Evolutionary conservation across 73 alveolate species (phyloP).

Genomic region (Paramecium tetraurelia): DNA sequence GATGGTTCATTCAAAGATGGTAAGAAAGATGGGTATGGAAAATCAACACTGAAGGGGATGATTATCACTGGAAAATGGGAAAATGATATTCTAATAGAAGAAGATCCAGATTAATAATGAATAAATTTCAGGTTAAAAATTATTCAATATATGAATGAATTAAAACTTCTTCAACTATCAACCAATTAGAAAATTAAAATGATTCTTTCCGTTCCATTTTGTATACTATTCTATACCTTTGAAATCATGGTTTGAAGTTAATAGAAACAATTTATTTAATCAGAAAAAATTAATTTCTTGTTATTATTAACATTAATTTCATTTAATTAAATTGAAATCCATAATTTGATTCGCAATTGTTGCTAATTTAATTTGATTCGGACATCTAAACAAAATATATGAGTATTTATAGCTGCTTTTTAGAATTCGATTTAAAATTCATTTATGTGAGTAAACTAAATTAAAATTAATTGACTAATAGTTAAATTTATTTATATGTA

Average conservation of each 20-base stretch:
- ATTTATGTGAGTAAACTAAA: not conserved
- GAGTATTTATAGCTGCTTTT: not conserved
- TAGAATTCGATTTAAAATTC: not conserved
- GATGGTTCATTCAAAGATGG: not conserved
- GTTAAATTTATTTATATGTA: not conserved
- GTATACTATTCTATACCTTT: no score
- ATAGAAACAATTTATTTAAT: not conserved
- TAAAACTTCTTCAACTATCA: not conserved
- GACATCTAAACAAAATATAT: not conserved
- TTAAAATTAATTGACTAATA: not conserved
- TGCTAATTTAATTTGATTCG: no score
- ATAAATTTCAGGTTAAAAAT: not conserved
- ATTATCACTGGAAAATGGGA: not conserved
- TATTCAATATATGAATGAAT: no score
- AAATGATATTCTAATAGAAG: not conserved
- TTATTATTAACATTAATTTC: no score
- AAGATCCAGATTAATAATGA: not conserved
- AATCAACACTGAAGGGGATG: not conserved
- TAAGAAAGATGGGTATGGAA: not conserved
- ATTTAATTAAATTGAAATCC: not conserved
- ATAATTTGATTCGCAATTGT: no score
- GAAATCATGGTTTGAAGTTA: not conserved
- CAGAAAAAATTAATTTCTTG: no score
- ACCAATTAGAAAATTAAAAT: no score
- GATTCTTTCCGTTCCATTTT: no score